These are phyloP conservation scores for Pichia sp. DNA, from an alignment of 1,139 yeast genomes.

Conservation along the genomic window DNA sequence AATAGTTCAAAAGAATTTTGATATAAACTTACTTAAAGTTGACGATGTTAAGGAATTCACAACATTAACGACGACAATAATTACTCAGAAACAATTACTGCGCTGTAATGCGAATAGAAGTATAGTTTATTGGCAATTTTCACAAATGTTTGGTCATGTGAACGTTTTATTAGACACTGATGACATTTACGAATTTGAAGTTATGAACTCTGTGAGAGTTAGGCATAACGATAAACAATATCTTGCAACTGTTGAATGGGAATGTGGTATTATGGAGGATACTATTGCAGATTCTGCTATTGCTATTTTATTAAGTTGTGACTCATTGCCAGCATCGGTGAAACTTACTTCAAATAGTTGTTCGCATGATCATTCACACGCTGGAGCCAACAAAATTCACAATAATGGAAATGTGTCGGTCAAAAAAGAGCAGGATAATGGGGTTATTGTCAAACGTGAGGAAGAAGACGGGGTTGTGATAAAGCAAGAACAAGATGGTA, in stretches of 20 bases:
- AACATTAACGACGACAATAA: conserved; percentile 77
- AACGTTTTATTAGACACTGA: conserved; percentile 59
- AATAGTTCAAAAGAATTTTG: conserved; percentile 86
- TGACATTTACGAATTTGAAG: conserved; percentile 34
- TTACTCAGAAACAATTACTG: conserved; percentile 74
- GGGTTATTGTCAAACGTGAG: too few relatives aligned
- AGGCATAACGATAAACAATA: conserved; percentile 41
- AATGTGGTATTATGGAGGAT: conserved; percentile 83
- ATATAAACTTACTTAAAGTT: conserved; percentile 71
- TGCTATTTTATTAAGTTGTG: conserved; percentile 85
- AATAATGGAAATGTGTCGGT: conserved; percentile 14
- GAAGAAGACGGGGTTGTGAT: not conserved
- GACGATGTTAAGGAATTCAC: conserved; percentile 87
- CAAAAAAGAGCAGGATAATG: conserved; percentile 5
- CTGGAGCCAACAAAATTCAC: conserved; percentile 2
- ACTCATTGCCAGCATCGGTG: conserved; percentile 92
- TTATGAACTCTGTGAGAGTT: conserved; percentile 39
- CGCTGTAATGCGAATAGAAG: conserved; percentile 77
- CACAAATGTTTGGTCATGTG: conserved; percentile 91
- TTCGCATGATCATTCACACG: conserved; percentile 44
- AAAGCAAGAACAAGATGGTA: not conserved
- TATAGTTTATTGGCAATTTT: conserved; percentile 79
- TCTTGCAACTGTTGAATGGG: conserved; percentile 76
- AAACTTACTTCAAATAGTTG: conserved; percentile 66
- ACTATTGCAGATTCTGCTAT: conserved; percentile 92